Base-by-base conservation (phyloP, 2,329 filamentous ascomycete species). In the Fusarium goolgardi region DNA sequence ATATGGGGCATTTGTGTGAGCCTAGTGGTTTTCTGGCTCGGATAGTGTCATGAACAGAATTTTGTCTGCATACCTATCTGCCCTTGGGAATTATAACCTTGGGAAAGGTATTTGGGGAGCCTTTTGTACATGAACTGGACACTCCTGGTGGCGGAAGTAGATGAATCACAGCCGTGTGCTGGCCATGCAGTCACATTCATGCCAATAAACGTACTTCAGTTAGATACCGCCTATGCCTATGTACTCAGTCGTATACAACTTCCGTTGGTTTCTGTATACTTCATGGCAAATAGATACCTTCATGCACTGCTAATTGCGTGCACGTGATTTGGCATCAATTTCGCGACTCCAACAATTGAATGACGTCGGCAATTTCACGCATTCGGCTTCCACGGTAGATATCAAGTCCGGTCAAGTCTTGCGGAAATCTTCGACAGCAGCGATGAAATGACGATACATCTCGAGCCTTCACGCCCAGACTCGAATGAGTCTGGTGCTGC, bases 301-400 rank as follows among this genome's bases (percentile, higher is more conserved):
- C 15, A 32, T 15, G 13, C 15, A 7, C 2, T 15, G 9, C 3
- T 31, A 18, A 32, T 7, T 23, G 9, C 12, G 20, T 23, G 35
- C 78, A 80, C 78, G 78, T 80, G 78, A 80, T 72, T 49, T 72
- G 77, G 78, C 73, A 78, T 75, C 71, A 74, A 59, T 79, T 75
- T 73, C 76, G 78, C 65, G 78, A 74, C 43, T 47, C n/a, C 31
- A 41, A 40, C 29, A 20, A 41, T 59, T 59, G 45, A 31, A 71
- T 71, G 65, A 71, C 63, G 66, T 71, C 57, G 63, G 59, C 44
- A 68, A 56, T 55, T 59, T 60, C 60, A 60, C 46, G 35, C 37
- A 45, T 20, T 21, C 31, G 56, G 12, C 43, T 20, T 31, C 20
- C 20, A 20, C 21, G 21, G 21, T 34, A 20, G 25, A 23, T 32